phyloP scores from a whole-genome alignment of 257 asterid species.

The Scutellaria barbata region DNA sequence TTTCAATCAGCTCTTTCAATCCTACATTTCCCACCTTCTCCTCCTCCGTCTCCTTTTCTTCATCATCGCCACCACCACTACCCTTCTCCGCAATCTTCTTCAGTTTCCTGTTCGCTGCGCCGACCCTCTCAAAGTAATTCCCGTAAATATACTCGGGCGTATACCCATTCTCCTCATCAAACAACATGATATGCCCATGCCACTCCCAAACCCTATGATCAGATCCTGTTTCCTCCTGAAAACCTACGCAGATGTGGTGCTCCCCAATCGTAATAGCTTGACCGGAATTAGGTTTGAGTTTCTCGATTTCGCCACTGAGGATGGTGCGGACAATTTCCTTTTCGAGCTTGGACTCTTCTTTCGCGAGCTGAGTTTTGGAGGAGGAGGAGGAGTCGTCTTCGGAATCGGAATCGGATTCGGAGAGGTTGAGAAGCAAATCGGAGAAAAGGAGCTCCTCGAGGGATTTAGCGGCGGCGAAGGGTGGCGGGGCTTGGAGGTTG shows the following conservation, averaged over 20 bases:
- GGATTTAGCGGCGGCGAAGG: slow-evolving; percentile 53
- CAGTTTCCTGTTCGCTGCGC: slow-evolving; percentile 36
- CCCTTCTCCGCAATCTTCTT: slow-evolving; percentile 31
- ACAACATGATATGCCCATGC: slow-evolving; percentile 95
- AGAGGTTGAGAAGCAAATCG: slow-evolving; percentile 58
- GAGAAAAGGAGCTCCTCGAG: slow-evolving; percentile 82
- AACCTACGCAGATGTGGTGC: slow-evolving; percentile 92
- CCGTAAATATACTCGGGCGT: slow-evolving; percentile 92
- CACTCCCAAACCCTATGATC: slow-evolving; percentile 98
- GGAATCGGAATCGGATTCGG: slow-evolving; percentile 58
- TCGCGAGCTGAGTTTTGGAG: slow-evolving; percentile 72
- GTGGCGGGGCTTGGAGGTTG: slow-evolving; percentile 42
- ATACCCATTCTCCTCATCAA: slow-evolving; percentile 92
- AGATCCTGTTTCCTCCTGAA: slow-evolving; percentile 75
- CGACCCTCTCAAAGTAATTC: slow-evolving; percentile 84
- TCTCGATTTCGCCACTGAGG: slow-evolving; percentile 59
- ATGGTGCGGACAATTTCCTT: slow-evolving; percentile 77
- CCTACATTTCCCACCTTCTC: slow-evolving; percentile 65
- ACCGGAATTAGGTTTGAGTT: slow-evolving; percentile 88
- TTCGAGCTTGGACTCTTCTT: slow-evolving; percentile 83
- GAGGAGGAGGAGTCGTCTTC: slow-evolving; percentile 49
- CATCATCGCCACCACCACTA: slow-evolving; percentile 36
- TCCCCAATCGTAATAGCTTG: slow-evolving; percentile 83
- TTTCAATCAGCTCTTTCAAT: slow-evolving; percentile 80
- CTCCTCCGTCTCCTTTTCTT: slow-evolving; percentile 44